phyloP scores from a whole-genome alignment of 495 filamentous ascomycete species.

The Jackrogersella minutella region DNA sequence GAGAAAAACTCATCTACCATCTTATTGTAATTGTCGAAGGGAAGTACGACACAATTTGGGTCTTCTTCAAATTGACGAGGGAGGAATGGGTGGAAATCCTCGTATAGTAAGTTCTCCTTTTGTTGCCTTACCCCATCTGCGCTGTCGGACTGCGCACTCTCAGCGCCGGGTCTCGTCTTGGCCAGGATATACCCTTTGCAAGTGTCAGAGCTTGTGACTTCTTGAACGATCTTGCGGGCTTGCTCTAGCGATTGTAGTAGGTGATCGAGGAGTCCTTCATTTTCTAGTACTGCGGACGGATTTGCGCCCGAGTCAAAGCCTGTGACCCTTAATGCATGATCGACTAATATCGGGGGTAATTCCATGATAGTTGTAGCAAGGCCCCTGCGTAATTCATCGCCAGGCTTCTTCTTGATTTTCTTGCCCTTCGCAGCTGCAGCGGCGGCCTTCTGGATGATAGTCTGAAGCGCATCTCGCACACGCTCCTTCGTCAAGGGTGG shows the following conservation, averaged over 20 bases:
- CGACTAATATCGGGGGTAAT: slow-evolving; percentile 83
- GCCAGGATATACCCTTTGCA: slow-evolving; percentile 89
- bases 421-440: slow-evolving; percentile 60
- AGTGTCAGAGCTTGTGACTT: slow-evolving; percentile 64
- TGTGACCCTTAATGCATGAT: slow-evolving; percentile 78
- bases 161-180: slow-evolving; percentile 58
- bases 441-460: slow-evolving; percentile 63
- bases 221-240: slow-evolving; percentile 68
- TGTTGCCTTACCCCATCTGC: slow-evolving; percentile 47
- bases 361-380: slow-evolving; percentile 85
- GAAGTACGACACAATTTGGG: slow-evolving; percentile 67
- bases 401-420: slow-evolving; percentile 77
- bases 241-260: slow-evolving; percentile 71
- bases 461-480: slow-evolving; percentile 72
- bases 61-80: slow-evolving; percentile 82
- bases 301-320: slow-evolving; percentile 71
- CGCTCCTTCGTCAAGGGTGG: slow-evolving; percentile 77
- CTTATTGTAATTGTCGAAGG: slow-evolving; percentile 85
- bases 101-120: slow-evolving; percentile 71
- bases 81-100: slow-evolving; percentile 94
- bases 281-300: slow-evolving; percentile 71
- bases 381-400: slow-evolving; percentile 77
- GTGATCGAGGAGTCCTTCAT: slow-evolving; percentile 67
- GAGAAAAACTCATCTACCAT: slow-evolving; percentile 98
- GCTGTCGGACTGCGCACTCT: slow-evolving; percentile 46